phyloP scores from a whole-genome alignment of 768 basidiomycete genomes.

The Lactarius deliciosus region DNA sequence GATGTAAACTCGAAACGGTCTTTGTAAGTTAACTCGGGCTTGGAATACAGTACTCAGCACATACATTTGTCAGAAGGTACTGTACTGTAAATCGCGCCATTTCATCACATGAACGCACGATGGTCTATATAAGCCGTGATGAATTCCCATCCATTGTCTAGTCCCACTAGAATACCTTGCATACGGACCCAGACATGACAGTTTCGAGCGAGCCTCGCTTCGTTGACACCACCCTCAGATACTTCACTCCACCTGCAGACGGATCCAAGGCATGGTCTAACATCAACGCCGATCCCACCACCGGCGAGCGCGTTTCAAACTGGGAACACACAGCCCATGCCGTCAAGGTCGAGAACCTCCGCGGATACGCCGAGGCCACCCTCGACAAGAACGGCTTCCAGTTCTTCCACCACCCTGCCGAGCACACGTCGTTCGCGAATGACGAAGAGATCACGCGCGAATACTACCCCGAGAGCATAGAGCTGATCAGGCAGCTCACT shows the following conservation, averaged over 20 bases:
- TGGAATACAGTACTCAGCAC: too few species aligned
- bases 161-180: not conserved
- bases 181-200: not conserved
- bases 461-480: conserved; percentile 62
- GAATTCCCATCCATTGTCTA: not conserved
- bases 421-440: conserved; percentile 48
- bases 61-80: not conserved
- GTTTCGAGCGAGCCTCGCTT: conserved; percentile 16
- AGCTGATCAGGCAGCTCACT: conserved; percentile 56
- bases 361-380: conserved; percentile 45
- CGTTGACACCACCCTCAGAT: conserved; percentile 27
- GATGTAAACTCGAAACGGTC: too few species aligned
- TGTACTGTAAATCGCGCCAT: not conserved
- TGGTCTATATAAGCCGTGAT: not conserved
- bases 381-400: conserved; percentile 57
- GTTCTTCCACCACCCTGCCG: conserved; percentile 39
- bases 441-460: conserved; percentile 52
- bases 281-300: conserved; percentile 32
- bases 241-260: conserved; percentile 33
- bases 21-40: too few species aligned
- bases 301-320: conserved; percentile 41
- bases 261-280: conserved; percentile 34
- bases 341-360: conserved; percentile 51
- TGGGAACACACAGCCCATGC: conserved; percentile 35
- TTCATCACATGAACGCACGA: not conserved